phyloP scores from a whole-genome alignment of 108 stramenopile genomes.

The Parietichytrium sp. region DNA sequence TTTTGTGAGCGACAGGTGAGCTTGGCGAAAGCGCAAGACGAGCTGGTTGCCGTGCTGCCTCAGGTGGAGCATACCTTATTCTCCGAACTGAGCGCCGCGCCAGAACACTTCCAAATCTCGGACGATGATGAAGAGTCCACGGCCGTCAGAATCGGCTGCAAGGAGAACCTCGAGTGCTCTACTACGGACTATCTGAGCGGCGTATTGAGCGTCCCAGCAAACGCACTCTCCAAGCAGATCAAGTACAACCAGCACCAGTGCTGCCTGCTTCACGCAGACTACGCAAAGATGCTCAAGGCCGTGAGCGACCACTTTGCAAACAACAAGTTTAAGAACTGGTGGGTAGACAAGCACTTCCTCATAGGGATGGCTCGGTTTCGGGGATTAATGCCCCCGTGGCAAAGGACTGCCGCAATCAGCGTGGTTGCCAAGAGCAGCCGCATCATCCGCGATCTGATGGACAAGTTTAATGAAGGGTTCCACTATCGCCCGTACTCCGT shows the following conservation, averaged over 20 bases:
- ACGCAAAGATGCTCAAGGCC: conserved; percentile 3
- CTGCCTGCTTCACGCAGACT: neutral
- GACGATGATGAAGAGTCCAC: neutral
- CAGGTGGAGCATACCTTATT: neutral
- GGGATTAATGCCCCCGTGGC: conserved; percentile 19
- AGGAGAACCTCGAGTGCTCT: neutral
- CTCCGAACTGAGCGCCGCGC: neutral
- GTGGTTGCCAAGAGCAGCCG: conserved; percentile 1
- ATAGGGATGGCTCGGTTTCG: neutral
- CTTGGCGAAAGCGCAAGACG: neutral
- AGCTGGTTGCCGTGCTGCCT: neutral
- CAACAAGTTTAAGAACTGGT: conserved; percentile 7
- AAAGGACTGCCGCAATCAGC: neutral
- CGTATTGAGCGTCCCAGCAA: neutral
- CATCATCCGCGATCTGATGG: neutral
- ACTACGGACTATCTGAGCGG: neutral
- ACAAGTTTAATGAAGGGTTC: conserved; percentile 26
- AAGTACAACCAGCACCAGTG: neutral
- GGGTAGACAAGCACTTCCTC: neutral
- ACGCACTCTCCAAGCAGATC: neutral
- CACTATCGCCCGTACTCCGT: neutral
- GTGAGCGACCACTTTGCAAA: neutral
- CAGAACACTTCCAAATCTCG: neutral
- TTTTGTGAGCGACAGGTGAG: conserved; percentile 16
- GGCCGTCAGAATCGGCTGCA: neutral